These are phyloP conservation scores for Leccinum pallidistipes DNA, from an alignment of 1,284 basidiomycete species.

Conservation along the genomic window DNA sequence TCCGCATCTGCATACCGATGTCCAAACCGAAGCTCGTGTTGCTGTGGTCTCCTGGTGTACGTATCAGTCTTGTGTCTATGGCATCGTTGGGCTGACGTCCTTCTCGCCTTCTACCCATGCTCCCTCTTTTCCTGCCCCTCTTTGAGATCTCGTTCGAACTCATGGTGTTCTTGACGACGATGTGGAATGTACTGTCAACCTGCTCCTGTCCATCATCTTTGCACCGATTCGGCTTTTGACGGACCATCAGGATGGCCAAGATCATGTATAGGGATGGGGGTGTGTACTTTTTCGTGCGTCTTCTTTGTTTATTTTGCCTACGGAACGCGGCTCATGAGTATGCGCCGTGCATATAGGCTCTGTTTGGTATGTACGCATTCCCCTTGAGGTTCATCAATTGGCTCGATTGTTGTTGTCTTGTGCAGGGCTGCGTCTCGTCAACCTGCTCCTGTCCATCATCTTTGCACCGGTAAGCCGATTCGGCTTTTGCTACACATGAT, in stretches of 20 bases:
- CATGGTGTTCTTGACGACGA: slow-evolving; percentile 36
- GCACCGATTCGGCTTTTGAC: background rate
- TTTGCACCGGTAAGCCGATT: slow-evolving; percentile 31
- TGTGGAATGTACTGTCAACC: slow-evolving; percentile 36
- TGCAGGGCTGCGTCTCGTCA: slow-evolving; percentile 33
- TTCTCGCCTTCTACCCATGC: background rate
- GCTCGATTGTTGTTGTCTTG: background rate
- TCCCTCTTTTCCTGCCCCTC: background rate
- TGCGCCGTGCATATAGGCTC: too few species aligned
- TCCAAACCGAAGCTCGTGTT: too few species aligned
- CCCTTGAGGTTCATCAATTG: background rate
- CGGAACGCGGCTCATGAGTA: background rate
- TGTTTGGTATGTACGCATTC: slow-evolving; percentile 26
- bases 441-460: slow-evolving; percentile 25
- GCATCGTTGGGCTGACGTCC: too few species aligned
- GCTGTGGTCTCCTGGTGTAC: too few species aligned
- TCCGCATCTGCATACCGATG: too few species aligned
- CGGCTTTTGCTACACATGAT: background rate
- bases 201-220: too few species aligned
- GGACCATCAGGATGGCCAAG: slow-evolving; percentile 24
- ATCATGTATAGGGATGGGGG: slow-evolving; percentile 39
- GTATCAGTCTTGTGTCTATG: too few species aligned
- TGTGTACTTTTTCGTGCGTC: slow-evolving; percentile 40
- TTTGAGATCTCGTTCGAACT: slow-evolving; percentile 39
- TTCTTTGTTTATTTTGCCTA: background rate